phyloP scores from a whole-genome alignment of 2,329 filamentous ascomycete genomes.

The Fusarium vanettenii region DNA sequence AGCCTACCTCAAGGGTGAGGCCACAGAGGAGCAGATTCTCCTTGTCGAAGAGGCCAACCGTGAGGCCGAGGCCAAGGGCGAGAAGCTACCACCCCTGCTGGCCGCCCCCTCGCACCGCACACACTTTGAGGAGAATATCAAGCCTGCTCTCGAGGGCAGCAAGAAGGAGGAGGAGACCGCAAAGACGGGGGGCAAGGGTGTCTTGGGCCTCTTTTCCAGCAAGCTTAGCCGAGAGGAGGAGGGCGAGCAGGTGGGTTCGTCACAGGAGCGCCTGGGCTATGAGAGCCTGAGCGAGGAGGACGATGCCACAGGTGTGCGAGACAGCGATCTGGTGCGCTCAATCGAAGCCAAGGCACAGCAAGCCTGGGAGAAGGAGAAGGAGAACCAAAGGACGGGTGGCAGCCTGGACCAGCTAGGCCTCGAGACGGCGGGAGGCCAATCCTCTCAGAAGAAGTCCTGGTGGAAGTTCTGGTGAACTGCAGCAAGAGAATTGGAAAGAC shows the following conservation, averaged over 20 bases:
- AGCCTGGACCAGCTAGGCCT: conserved; percentile 62
- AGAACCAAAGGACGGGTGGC: conserved; percentile 63
- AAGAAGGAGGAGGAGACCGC: conserved; percentile 27
- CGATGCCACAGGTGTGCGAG: conserved; percentile 29
- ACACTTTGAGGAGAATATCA: conserved; percentile 50
- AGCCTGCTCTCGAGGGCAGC: conserved; percentile 44
- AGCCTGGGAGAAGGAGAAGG: conserved; percentile 62
- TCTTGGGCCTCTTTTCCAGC: conserved; percentile 50
- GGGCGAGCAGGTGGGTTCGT: conserved; percentile 31
- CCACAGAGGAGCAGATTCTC: conserved; percentile 65
- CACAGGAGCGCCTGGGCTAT: conserved; percentile 25
- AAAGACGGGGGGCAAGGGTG: conserved; percentile 49
- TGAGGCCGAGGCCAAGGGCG: conserved; percentile 57
- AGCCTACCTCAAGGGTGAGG: conserved; percentile 69
- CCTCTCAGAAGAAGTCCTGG: conserved; percentile 60
- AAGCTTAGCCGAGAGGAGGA: conserved; percentile 44
- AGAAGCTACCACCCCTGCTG: conserved; percentile 64
- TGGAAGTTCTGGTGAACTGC: conserved; percentile 57
- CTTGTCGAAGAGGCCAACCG: conserved; percentile 69
- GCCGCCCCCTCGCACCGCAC: conserved; percentile 55
- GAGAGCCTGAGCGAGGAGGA: conserved; percentile 39
- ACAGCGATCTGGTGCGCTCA: conserved; percentile 36
- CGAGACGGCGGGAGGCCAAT: conserved; percentile 42
- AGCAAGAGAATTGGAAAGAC: conserved; percentile 33
- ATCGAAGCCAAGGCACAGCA: conserved; percentile 54